Evolutionary conservation across 2,329 filamentous ascomycete species (phyloP).

Genomic region (Fusarium anguioides): DNA sequence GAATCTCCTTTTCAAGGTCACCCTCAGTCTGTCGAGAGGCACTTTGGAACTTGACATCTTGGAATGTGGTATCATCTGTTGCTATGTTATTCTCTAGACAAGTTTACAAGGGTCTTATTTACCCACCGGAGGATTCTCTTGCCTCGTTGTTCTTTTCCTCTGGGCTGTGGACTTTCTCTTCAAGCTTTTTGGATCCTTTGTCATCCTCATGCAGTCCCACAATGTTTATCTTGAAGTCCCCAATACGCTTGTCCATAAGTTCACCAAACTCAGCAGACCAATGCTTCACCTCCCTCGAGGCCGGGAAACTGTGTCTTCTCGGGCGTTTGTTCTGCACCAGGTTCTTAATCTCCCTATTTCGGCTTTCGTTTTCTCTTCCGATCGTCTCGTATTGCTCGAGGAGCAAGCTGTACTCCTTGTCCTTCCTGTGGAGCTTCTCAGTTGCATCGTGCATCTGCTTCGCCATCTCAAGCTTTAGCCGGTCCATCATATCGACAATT

Average conservation of each 20-base stretch:
- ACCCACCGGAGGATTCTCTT: not conserved
- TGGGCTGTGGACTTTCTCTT: not conserved
- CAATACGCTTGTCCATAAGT: no score
- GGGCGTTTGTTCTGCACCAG: no score
- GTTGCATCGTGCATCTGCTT: not conserved
- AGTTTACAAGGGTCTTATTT: not conserved
- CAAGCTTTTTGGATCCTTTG: not conserved
- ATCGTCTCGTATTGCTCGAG: not conserved
- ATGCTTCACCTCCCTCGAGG: no score
- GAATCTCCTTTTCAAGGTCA: no score
- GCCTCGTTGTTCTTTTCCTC: not conserved
- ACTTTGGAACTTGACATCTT: no score
- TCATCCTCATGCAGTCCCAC: no score
- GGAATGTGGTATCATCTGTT: not conserved
- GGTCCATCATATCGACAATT: conserved; percentile 12
- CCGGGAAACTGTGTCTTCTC: no score
- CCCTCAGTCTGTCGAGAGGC: no score
- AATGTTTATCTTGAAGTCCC: no score
- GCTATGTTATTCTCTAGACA: not conserved
- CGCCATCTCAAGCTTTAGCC: conserved; percentile 23
- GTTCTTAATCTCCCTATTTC: not conserved
- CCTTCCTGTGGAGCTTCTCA: not conserved
- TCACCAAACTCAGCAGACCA: no score
- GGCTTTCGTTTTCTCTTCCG: not conserved
- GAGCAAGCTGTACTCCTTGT: not conserved